phyloP scores from a whole-genome alignment of 352 stramenopile species.

The Phytophthora capsici region DNA sequence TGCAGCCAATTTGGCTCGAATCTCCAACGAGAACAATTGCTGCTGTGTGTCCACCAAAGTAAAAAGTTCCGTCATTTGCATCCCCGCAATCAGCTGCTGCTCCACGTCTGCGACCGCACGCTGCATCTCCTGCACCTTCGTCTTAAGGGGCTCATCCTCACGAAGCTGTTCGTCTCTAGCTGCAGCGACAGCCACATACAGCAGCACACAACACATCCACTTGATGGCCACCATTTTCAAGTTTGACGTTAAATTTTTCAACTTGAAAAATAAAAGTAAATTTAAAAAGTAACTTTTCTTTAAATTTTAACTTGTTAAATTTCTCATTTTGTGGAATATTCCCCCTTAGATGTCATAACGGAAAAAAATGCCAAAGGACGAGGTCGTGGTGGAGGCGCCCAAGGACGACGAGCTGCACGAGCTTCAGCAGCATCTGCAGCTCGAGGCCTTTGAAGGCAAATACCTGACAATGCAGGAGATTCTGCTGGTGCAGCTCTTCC shows the following conservation, averaged over 20 bases:
- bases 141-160: conserved; percentile 1
- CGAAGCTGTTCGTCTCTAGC: background rate
- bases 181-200: background rate
- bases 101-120: conserved; percentile 17
- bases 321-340: background rate
- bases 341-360: too few species aligned
- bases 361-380: conserved; percentile 36
- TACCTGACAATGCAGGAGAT: conserved; percentile 87
- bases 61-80: conserved; percentile 31
- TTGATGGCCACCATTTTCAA: background rate
- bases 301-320: too few species aligned
- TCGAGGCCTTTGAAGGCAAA: conserved; percentile 68
- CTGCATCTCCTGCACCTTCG: conserved; percentile 23
- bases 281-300: too few species aligned
- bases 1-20: conserved; percentile 14
- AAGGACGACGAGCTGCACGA: conserved; percentile 66
- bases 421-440: conserved; percentile 79
- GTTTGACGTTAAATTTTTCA: background rate
- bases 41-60: conserved; percentile 29
- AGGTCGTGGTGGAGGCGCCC: conserved; percentile 22
- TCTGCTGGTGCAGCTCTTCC: conserved; percentile 71
- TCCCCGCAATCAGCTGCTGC: conserved; percentile 27
- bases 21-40: conserved; percentile 29
- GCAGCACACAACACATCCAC: conserved; percentile 8
- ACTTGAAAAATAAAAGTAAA: background rate